phyloP scores from a whole-genome alignment of 176 grass and related monocot species.

The Alopecurus myosuroides region DNA sequence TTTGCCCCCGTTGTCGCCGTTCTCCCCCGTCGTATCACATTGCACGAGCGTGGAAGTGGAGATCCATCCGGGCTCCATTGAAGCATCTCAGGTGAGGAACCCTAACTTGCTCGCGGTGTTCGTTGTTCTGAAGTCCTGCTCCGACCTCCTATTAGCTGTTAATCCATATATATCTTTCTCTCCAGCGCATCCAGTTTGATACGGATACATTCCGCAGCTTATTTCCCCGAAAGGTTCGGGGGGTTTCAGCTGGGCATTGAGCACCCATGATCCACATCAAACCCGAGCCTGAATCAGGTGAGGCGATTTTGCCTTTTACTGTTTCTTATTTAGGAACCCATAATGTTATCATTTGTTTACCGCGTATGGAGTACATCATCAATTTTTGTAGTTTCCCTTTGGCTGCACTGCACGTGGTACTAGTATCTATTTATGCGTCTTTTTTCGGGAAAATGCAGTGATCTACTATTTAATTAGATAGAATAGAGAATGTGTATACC shows the following conservation, averaged over 20 bases:
- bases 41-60: background rate
- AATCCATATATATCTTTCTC: background rate
- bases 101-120: background rate
- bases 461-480: background rate
- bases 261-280: background rate
- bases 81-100: background rate
- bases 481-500: background rate
- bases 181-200: background rate
- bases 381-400: constrained; percentile 1
- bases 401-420: background rate
- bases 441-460: background rate
- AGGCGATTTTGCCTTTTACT: background rate
- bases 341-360: background rate
- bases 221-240: background rate
- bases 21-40: background rate
- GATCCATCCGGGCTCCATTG: background rate
- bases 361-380: background rate
- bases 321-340: background rate
- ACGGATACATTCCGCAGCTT: background rate
- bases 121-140: background rate
- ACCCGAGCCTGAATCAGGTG: background rate
- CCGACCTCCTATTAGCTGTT: background rate
- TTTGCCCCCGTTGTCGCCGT: background rate
- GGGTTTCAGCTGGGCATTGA: background rate
- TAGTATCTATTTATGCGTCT: background rate